Evolutionary conservation across 371 early-diverging fungal species (phyloP).

Genomic region (Rhizomucor miehei): DNA sequence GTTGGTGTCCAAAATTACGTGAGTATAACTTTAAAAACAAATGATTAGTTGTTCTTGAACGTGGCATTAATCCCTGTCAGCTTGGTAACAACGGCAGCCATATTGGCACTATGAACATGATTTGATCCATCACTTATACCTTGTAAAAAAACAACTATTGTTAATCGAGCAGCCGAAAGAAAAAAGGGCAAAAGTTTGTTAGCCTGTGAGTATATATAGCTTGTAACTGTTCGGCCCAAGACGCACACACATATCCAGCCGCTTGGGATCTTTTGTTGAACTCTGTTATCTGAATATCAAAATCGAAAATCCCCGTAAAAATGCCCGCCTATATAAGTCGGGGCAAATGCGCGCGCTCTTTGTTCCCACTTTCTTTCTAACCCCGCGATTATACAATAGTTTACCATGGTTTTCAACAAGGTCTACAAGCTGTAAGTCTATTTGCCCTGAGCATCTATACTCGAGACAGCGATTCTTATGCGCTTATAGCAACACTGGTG

Average conservation of each 20-base stretch:
- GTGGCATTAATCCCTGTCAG: too few relatives aligned
- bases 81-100: too few relatives aligned
- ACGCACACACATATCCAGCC: not conserved
- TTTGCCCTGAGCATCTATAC: not conserved
- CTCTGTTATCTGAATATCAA: not conserved
- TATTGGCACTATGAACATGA: too few relatives aligned
- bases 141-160: too few relatives aligned
- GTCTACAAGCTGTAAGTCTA: constrained; percentile 13
- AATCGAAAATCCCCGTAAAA: not conserved
- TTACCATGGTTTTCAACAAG: constrained; percentile 12
- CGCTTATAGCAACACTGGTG: constrained; percentile 37
- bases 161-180: too few relatives aligned
- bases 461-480: not conserved
- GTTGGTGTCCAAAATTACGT: too few relatives aligned
- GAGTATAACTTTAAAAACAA: too few relatives aligned
- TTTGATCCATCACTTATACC: too few relatives aligned
- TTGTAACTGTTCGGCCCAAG: not conserved
- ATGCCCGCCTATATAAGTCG: not conserved
- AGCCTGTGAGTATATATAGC: too few relatives aligned
- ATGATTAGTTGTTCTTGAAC: too few relatives aligned
- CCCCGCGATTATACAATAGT: too few relatives aligned
- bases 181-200: too few relatives aligned
- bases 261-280: not conserved
- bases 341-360: not conserved
- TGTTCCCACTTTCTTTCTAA: constrained; percentile 2